A percentile compares a stretch with the other conserved stretches of the same genome.
Conservation (phyloP, 768 basidiomycete genomes). For the Butyriboletus loyo region DNA sequence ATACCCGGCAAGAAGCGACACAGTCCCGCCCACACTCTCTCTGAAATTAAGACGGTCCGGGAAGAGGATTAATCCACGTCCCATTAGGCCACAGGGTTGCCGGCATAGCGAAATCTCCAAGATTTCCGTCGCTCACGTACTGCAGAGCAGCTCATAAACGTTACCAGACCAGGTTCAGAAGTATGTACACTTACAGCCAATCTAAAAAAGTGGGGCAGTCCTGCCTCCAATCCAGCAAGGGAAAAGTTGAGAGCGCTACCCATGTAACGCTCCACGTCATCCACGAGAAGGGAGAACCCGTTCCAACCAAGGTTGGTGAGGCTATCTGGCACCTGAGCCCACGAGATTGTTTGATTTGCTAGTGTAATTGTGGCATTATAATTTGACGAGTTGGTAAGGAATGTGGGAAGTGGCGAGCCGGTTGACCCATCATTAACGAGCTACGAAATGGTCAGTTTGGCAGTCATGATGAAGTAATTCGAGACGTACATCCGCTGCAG, state of each 20-base stretch:
- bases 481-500: constrained; percentile 56
- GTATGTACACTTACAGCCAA: constrained; percentile 55
- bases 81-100: constrained; percentile 77
- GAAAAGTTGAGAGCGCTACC: constrained; percentile 70
- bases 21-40: background rate
- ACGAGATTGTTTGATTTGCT: constrained; percentile 51
- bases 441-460: constrained; percentile 35
- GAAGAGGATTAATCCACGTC: constrained; percentile 72
- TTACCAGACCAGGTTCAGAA: background rate
- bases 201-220: constrained; percentile 74
- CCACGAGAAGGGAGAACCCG: constrained; percentile 76
- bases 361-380: constrained; percentile 57
- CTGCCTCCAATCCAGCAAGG: constrained; percentile 55
- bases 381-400: constrained; percentile 72
- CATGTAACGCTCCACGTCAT: constrained; percentile 80
- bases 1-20: background rate
- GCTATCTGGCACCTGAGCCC: constrained; percentile 45
- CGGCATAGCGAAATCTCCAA: constrained; percentile 80
- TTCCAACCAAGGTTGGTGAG: constrained; percentile 50
- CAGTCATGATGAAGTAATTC: background rate
- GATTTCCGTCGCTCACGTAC: constrained; percentile 44
- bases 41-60: constrained; percentile 52
- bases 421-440: constrained; percentile 69
- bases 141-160: constrained; percentile 24
- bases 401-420: constrained; percentile 66